These are phyloP conservation scores for Penicillium freii DNA, from an alignment of 2,329 filamentous ascomycete species.

Conservation along the genomic window DNA sequence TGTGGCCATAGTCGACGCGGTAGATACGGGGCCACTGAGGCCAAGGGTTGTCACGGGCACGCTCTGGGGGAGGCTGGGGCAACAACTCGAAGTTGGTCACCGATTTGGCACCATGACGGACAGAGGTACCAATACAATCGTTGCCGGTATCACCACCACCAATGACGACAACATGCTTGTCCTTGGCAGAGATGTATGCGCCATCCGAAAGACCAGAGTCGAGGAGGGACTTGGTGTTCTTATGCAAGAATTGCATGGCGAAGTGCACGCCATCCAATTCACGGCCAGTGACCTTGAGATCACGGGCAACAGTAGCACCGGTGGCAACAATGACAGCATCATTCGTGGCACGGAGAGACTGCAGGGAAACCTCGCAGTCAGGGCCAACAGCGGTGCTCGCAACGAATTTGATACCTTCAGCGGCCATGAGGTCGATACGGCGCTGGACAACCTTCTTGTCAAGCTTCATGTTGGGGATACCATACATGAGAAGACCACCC, in stretches of 20 bases:
- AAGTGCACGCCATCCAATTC: conserved; percentile 89
- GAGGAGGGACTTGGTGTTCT: conserved; percentile 95
- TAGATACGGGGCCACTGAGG: conserved; percentile 98
- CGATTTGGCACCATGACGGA: conserved; percentile 91
- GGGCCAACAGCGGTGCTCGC: conserved; percentile 76
- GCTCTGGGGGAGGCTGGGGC: conserved; percentile 85
- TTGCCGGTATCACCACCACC: conserved; percentile 97
- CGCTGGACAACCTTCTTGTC: conserved; percentile 97
- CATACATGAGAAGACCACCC: conserved; percentile 95
- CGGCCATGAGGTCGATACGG: conserved; percentile 89
- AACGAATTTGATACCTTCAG: conserved; percentile 81
- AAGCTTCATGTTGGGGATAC: conserved; percentile 99
- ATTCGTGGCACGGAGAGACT: conserved; percentile 69
- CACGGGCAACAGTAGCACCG: conserved; percentile 87
- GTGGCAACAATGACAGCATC: conserved; percentile 89
- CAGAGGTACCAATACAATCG: conserved; percentile 94
- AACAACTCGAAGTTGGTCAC: conserved; percentile 96
- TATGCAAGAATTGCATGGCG: conserved; percentile 95
- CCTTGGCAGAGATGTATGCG: conserved; percentile 89
- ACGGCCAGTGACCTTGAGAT: conserved; percentile 85
- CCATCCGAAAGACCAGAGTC: conserved; percentile 84
- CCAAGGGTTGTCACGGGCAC: conserved; percentile 94
- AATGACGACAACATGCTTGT: conserved; percentile 93
- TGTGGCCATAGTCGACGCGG: conserved; percentile 96
- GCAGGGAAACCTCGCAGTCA: conserved; percentile 63